Base-by-base conservation (phyloP, 169 alveolate species). In the Fabrea salina region DNA sequence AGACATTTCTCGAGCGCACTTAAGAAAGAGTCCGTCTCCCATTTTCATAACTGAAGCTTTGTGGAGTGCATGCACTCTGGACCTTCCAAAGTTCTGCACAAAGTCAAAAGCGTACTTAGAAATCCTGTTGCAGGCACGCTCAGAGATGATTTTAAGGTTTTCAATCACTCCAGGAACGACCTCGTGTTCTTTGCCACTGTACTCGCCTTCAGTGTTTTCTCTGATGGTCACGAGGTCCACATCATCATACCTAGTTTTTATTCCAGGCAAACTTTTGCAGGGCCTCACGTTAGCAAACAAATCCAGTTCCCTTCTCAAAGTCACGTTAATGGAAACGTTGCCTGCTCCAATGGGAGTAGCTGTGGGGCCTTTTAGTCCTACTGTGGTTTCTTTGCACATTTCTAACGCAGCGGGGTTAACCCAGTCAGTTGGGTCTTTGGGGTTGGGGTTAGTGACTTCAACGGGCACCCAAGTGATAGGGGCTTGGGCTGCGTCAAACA, bases 11-110 rank as follows among this genome's bases (percentile, higher is more conserved):
- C 89, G 68, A 43, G 87, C 80, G 59, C 79, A 87, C 61, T 87
- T 83, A 16, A 91, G 82, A 79, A 91, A 92, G 39, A 92, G 47
- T 11, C 96, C 95, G 78, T 88, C 93, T 13, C 94, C 91, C 78
- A 79, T 44, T 75, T 92, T 91, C 93, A 92, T 86, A 30, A 92
- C 94, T 40, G 90, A 88, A 40, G 96, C 96, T 80, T 92, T 92
- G 80, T 89, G 94, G 40, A 91, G 88, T 27, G 89, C 94, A 0
- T 79, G 82, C 30, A 92, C 94, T 66, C 58, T 59, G 44, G 80
- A 83, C 67, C 90, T 79, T 39, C 86, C 57, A 37, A 80, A 71
- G n/a, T 57, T 67, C 75, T 78, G 57, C 35, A 91, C 92, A 61
- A 35, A 86, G 49, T 89, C 92, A 59, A 86, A 89, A 0, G 92